Evolutionary conservation across 306 rosid species (phyloP), one percentile per base, ranked within the genome.

Genomic region (Casuarina glauca): DNA sequence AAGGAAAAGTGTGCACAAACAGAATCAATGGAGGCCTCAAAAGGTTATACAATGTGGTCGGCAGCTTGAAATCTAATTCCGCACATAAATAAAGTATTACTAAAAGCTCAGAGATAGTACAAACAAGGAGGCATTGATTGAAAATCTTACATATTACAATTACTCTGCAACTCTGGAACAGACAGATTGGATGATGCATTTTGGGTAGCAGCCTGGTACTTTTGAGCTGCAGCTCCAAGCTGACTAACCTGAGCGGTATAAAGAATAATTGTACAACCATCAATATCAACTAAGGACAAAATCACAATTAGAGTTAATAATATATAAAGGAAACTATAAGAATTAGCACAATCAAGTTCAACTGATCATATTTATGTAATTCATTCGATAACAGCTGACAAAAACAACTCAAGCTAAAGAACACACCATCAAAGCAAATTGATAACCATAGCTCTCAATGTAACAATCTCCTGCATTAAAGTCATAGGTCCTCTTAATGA

Each of bases 191-290:
- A 88, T 16, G 99, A 77, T 79, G 96, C 88, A 87, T 87, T 96
- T 81, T 96, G 99, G 73, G 96, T 87, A 75, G 96, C 88, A 82
- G 97, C 80, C 89, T 94, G 98, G 87, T 92, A 94, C 76, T 92
- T 94, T 75, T 94, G 98, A 79, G 99, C 98, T 64, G 96, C 99
- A 46, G 90, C 89, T 74, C 93, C 97, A 81, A 96, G 96, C 78
- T 96, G 98, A 84, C 94, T 88, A 85, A 94, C 97, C 98, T 94
- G 93, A 70, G 86, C 38, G 55, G 38, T 39, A 44, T 11, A 53
- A 42, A 50, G 63, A 67, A 70, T 32, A 81, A 69, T 63, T 44
- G 62, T 43, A 26, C 58, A 42, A 75, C 60, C 76, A 35, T 67
- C 12, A 78, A 39, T 74, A 76, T 46, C 42, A 32, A 17, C 4